These are phyloP conservation scores for Septoria petroselini DNA, from an alignment of 2,329 filamentous ascomycete species.

Conservation along the genomic window DNA sequence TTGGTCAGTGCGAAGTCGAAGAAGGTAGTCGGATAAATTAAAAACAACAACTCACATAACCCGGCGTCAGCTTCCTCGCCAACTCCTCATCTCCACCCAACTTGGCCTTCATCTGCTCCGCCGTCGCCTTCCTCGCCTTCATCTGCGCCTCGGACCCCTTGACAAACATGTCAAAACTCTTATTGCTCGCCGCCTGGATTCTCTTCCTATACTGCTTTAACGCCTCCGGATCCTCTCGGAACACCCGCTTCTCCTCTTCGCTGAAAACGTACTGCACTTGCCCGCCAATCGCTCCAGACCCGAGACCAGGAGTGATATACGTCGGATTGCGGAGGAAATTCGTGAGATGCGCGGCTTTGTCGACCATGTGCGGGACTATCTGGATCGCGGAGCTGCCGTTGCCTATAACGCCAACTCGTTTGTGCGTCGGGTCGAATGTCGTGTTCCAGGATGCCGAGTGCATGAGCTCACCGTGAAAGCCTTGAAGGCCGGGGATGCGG, in stretches of 20 bases:
- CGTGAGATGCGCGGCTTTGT: constrained; percentile 35
- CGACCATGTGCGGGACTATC: constrained; percentile 43
- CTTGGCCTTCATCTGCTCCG: constrained; percentile 50
- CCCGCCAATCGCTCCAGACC: constrained; percentile 31
- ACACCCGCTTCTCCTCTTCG: constrained; percentile 35
- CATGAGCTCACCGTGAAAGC: constrained; percentile 44
- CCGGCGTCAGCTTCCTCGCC: constrained; percentile 56
- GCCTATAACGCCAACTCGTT: constrained; percentile 44
- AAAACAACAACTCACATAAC: constrained; percentile 32
- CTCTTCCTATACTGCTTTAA: constrained; percentile 39
- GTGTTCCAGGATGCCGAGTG: constrained; percentile 45
- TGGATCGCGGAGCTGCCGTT: constrained; percentile 44
- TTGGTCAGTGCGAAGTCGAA: not conserved
- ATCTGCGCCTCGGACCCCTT: constrained; percentile 46
- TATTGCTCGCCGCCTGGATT: constrained; percentile 33
- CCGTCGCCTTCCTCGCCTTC: constrained; percentile 24
- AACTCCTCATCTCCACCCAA: constrained; percentile 56
- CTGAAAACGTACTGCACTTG: constrained; percentile 34
- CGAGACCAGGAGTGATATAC: constrained; percentile 37
- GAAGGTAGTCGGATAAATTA: not conserved
- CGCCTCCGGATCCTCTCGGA: constrained; percentile 35
- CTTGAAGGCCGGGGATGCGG: constrained; percentile 41
- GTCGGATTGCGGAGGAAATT: constrained; percentile 38
- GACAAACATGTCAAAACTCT: constrained; percentile 48
- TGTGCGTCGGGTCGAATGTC: constrained; percentile 38